These are phyloP conservation scores for Metarhizium guizhouense DNA, from an alignment of 2,329 filamentous ascomycete genomes.

Conservation along the genomic window DNA sequence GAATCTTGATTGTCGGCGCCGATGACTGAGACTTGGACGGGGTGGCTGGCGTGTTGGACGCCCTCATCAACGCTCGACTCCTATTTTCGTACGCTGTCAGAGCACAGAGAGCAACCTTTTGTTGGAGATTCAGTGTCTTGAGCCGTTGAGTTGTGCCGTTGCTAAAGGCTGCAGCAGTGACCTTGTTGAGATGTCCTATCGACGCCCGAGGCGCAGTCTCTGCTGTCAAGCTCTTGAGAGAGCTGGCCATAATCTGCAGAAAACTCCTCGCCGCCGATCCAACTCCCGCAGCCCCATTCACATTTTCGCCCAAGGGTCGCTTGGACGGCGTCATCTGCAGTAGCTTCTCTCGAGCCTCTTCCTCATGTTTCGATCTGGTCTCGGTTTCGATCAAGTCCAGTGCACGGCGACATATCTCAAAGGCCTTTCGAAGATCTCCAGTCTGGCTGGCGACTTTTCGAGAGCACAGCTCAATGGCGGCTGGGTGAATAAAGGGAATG, in stretches of 20 bases:
- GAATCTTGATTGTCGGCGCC: slow-evolving; percentile 72
- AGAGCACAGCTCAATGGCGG: slow-evolving; percentile 86
- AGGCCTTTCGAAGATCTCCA: slow-evolving; percentile 88
- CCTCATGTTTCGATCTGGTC: slow-evolving; percentile 64
- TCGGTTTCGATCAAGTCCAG: slow-evolving; percentile 85
- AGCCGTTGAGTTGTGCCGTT: slow-evolving; percentile 81
- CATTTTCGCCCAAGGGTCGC: slow-evolving; percentile 70
- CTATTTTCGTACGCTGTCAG: slow-evolving; percentile 79
- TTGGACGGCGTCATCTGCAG: slow-evolving; percentile 61
- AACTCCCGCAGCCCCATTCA: slow-evolving; percentile 47
- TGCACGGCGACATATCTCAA: slow-evolving; percentile 84
- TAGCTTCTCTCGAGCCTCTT: slow-evolving; percentile 46
- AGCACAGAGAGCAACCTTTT: slow-evolving; percentile 89
- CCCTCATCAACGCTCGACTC: slow-evolving; percentile 42
- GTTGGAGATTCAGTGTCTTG: slow-evolving; percentile 83
- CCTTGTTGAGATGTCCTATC: slow-evolving; percentile 84
- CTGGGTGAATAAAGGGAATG: slow-evolving; percentile 85
- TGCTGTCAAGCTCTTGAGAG: slow-evolving; percentile 55
- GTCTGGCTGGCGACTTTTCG: slow-evolving; percentile 93
- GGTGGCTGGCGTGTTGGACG: slow-evolving; percentile 32
- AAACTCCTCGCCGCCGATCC: slow-evolving; percentile 31
- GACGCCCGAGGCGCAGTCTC: slow-evolving; percentile 80
- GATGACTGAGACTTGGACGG: slow-evolving; percentile 52
- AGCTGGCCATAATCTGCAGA: slow-evolving; percentile 39
- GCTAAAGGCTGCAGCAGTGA: slow-evolving; percentile 82